Percentiles rank a stretch among this genome's conserved stretches.
Conservation (phyloP, 345 rosid genomes). For the Fremontodendron californicum region DNA sequence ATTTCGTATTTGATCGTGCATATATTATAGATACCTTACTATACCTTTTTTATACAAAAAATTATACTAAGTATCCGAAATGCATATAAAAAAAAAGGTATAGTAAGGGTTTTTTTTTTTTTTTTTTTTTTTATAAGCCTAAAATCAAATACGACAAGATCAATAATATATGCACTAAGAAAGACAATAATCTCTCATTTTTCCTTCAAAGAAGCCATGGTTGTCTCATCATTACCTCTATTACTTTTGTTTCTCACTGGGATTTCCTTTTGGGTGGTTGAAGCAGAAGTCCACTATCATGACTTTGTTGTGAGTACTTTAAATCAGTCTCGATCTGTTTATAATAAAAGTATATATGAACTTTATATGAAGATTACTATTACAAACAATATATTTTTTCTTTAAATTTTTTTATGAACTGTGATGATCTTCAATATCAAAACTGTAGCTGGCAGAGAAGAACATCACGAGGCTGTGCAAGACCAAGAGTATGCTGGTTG, state of each 20-base stretch:
- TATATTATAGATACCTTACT: too few relatives aligned
- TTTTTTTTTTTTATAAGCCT: too few relatives aligned
- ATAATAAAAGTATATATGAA: too few relatives aligned
- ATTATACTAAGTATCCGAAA: too few relatives aligned
- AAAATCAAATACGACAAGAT: too few relatives aligned
- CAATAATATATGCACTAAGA: too few relatives aligned
- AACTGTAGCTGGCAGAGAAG: slow-evolving; percentile 25
- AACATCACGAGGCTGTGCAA: slow-evolving; percentile 24
- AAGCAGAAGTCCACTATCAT: slow-evolving; percentile 15
- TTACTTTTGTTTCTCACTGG: background rate
- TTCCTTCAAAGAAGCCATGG: background rate
- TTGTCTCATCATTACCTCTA: background rate
- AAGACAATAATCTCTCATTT: too few relatives aligned
- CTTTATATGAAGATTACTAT: background rate
- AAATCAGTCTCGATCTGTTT: background rate
- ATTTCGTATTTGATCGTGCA: too few relatives aligned
- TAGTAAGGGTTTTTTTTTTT: too few relatives aligned
- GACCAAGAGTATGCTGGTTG: slow-evolving; percentile 24
- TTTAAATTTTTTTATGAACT: background rate
- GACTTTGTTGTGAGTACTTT: slow-evolving; percentile 5
- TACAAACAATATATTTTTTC: background rate
- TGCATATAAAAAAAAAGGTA: too few relatives aligned
- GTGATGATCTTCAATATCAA: background rate
- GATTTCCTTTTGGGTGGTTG: background rate
- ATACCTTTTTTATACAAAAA: too few relatives aligned